Percentiles rank a stretch among this genome's conserved stretches.
phyloP scores from a whole-genome alignment of 768 basidiomycete genomes.

The Boletus speciosus region DNA sequence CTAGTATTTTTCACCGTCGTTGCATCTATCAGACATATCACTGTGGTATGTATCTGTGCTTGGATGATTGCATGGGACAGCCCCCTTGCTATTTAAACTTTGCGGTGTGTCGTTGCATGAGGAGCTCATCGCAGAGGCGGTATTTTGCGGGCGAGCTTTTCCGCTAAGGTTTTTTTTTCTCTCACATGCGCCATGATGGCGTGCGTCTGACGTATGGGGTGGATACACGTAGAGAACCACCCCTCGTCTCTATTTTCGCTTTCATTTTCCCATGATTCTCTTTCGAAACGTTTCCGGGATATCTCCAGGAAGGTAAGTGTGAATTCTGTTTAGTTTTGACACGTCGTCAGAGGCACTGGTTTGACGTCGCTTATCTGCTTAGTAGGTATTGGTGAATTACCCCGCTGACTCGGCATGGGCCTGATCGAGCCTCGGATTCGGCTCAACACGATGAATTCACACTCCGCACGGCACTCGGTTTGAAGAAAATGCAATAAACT shows the following conservation, averaged over 20 bases:
- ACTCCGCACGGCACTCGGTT: not conserved
- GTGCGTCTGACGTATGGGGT: not conserved
- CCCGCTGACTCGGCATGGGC: not conserved
- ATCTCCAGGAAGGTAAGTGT: not conserved
- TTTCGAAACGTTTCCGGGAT: not conserved
- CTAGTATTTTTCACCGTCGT: not conserved
- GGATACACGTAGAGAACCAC: not conserved
- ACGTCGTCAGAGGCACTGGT: conserved; percentile 3
- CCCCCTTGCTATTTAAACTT: not conserved
- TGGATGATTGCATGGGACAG: not conserved
- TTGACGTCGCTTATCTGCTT: not conserved
- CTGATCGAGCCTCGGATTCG: not conserved
- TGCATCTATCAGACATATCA: not conserved
- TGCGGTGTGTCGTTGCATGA: not conserved
- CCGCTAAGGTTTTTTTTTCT: not conserved
- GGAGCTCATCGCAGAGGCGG: not conserved
- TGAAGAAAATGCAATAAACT: not conserved
- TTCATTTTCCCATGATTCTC: not conserved
- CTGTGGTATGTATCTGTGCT: not conserved
- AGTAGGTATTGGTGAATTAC: too few relatives aligned
- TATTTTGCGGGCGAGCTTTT: not conserved
- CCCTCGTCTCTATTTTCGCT: not conserved
- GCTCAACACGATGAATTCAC: not conserved
- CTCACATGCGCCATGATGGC: not conserved
- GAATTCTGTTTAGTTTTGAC: not conserved